These are phyloP conservation scores for Oenanthe sinensis DNA, from an alignment of 129 eudicot genomes.

Conservation along the genomic window DNA sequence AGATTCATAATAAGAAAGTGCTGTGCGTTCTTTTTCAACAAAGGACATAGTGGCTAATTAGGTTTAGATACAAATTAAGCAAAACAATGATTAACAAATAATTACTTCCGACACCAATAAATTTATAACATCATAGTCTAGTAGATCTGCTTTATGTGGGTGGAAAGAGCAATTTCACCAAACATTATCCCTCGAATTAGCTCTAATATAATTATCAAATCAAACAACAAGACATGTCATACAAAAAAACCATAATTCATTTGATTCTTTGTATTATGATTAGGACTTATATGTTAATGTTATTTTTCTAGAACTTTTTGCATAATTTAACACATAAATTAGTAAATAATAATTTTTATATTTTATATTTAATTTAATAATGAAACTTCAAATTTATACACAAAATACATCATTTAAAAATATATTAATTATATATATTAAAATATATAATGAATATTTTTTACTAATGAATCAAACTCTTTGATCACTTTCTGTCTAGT, in stretches of 20 bases:
- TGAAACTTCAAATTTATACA: too few species aligned
- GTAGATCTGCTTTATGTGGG: not conserved
- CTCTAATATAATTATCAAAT: too few species aligned
- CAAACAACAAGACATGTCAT: too few species aligned
- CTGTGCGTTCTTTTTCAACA: not conserved
- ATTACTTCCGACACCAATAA: not conserved
- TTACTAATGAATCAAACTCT: too few species aligned
- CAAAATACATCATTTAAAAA: too few species aligned
- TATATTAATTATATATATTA: too few species aligned
- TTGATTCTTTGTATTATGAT: not conserved
- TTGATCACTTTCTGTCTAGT: too few species aligned
- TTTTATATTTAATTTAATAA: too few species aligned
- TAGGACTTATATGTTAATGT: not conserved
- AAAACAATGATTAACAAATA: not conserved
- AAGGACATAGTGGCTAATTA: not conserved
- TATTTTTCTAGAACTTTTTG: too few species aligned
- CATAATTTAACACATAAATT: too few species aligned
- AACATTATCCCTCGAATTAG: not conserved
- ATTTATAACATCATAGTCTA: not conserved
- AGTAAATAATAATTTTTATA: too few species aligned
- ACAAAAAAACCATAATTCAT: not conserved
- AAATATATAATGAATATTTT: too few species aligned
- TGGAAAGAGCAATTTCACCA: not conserved
- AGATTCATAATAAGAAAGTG: not conserved
- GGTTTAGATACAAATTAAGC: not conserved